Evolutionary conservation across 2,329 filamentous ascomycete genomes (phyloP).

Genomic region (Epicoccum sorghinum): DNA sequence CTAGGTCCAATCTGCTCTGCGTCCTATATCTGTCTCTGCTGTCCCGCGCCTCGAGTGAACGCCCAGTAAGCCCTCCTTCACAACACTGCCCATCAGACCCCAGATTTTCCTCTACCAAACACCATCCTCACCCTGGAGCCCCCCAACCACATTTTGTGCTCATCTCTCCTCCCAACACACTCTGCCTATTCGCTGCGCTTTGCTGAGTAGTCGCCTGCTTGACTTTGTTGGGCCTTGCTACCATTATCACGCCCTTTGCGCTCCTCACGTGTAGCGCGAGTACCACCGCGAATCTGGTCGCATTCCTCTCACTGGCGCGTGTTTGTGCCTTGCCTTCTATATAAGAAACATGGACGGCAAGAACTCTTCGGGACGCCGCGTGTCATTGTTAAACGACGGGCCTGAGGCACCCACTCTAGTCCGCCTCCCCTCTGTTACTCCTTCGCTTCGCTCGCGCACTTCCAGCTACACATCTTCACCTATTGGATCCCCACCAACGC

Average conservation of each 20-base stretch:
- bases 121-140: not conserved
- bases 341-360: constrained; percentile 57
- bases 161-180: not conserved
- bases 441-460: constrained; percentile 47
- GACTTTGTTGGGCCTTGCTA: constrained; percentile 1
- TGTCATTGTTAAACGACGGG: constrained; percentile 59
- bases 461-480: constrained; percentile 55
- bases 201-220: not conserved
- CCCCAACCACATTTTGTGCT: not conserved
- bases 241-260: constrained; percentile 6
- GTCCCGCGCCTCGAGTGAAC: constrained; percentile 10
- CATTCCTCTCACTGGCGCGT: constrained; percentile 40
- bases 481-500: constrained; percentile 54
- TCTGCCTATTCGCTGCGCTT: not conserved
- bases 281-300: constrained; percentile 24
- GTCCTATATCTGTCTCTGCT: constrained; percentile 18
- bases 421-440: constrained; percentile 46
- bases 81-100: not conserved
- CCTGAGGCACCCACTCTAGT: constrained; percentile 37
- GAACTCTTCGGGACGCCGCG: constrained; percentile 56
- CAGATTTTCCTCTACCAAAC: not conserved
- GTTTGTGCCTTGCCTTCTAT: constrained; percentile 26
- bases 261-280: constrained; percentile 31
- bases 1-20: constrained; percentile 19
- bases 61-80: constrained; percentile 13